A percentile compares a stretch with the other conserved stretches of the same genome.
Conservation (phyloP, 306 rosid species). For the Trifolium repens region DNA sequence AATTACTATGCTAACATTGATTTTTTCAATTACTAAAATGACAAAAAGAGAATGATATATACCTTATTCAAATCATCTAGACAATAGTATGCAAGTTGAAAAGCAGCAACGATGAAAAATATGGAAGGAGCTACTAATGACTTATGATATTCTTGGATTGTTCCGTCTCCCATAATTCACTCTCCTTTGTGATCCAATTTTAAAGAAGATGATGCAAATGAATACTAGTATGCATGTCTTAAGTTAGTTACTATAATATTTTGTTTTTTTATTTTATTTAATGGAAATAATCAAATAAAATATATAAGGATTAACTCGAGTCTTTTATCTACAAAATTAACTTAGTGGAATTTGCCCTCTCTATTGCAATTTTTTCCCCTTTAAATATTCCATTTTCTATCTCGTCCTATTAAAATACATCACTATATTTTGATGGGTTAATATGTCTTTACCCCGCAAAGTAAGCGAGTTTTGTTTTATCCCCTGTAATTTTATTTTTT, state of each 20-base stretch:
- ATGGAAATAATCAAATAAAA: not conserved
- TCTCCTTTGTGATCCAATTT: slow-evolving; percentile 30
- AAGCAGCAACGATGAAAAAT: slow-evolving; percentile 53
- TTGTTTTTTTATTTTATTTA: not conserved
- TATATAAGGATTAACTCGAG: not conserved
- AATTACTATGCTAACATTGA: not conserved
- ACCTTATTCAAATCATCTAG: slow-evolving; percentile 62
- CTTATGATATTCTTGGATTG: slow-evolving; percentile 41
- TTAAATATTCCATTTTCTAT: too few species aligned
- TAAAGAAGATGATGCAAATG: not conserved
- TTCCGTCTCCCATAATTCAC: slow-evolving; percentile 42
- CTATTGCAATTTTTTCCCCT: too few species aligned
- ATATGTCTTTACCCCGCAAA: too few species aligned
- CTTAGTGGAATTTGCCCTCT: too few species aligned
- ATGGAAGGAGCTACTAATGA: slow-evolving; percentile 62
- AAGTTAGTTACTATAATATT: not conserved
- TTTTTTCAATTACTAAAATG: not conserved
- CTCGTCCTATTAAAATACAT: too few species aligned
- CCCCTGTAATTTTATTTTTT: too few species aligned
- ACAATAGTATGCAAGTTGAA: slow-evolving; percentile 54
- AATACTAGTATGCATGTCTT: not conserved
- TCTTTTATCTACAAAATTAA: not conserved
- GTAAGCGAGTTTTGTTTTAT: too few species aligned
- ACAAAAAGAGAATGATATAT: not conserved
- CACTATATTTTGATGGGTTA: too few species aligned